Conservation (phyloP, 441 rosid species). For the Lepidium campestre region DNA sequence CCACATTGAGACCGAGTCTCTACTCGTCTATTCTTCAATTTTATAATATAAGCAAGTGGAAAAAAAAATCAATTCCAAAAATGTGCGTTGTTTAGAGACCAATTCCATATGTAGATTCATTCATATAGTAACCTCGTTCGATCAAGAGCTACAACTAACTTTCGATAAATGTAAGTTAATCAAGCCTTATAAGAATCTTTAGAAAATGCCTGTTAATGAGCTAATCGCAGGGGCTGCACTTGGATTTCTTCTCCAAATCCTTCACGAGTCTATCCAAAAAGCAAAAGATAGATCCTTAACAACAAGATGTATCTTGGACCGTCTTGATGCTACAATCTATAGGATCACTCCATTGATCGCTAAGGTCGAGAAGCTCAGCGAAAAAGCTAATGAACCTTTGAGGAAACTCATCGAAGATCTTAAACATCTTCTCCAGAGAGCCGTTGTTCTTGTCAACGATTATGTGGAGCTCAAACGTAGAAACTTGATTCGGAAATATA, state of each 20-base stretch:
- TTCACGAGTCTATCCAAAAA: conserved; percentile 3
- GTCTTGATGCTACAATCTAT: neutral
- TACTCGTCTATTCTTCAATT: no score
- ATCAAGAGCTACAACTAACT: neutral
- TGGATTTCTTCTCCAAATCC: conserved; percentile 8
- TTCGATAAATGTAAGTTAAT: neutral
- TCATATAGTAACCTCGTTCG: neutral
- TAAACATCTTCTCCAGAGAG: neutral
- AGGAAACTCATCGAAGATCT: conserved; percentile 1
- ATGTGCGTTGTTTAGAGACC: neutral
- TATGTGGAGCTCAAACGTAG: conserved; percentile 6
- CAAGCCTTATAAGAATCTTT: neutral
- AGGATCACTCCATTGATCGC: neutral
- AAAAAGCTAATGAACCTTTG: neutral
- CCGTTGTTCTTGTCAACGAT: neutral
- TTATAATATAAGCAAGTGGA: no score
- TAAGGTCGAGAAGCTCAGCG: neutral
- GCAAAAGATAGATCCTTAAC: neutral
- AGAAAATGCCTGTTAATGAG: neutral
- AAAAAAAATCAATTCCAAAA: neutral
- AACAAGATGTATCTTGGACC: conserved; percentile 4
- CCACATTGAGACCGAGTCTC: no score
- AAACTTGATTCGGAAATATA: neutral
- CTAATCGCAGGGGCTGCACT: conserved; percentile 8
- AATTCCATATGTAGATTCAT: neutral